These are phyloP conservation scores for Colletotrichum sp. DNA, from an alignment of 2,329 filamentous ascomycete species.

Conservation along the genomic window DNA sequence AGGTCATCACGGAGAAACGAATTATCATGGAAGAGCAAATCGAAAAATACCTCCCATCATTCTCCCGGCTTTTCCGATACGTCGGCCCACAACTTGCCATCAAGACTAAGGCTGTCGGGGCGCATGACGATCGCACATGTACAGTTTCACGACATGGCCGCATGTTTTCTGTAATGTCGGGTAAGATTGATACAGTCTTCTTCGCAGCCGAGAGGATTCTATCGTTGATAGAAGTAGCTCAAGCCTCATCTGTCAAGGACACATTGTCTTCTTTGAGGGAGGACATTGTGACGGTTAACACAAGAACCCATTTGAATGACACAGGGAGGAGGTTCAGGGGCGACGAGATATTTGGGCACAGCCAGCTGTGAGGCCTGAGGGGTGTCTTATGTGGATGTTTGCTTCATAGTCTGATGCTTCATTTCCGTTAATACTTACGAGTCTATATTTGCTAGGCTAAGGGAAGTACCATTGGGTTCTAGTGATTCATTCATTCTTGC, in stretches of 20 bases:
- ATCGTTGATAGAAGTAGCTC: neutral
- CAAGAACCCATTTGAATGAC: neutral
- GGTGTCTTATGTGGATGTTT: neutral
- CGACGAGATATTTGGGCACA: neutral
- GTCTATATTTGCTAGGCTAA: neutral
- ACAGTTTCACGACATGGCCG: neutral
- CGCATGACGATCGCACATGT: neutral
- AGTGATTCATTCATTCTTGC: too few species aligned
- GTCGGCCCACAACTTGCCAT: neutral
- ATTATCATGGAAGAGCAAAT: neutral
- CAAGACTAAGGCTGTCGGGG: neutral
- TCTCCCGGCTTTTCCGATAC: neutral
- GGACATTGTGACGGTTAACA: neutral
- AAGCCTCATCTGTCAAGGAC: neutral
- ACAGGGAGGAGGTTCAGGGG: neutral
- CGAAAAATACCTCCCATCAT: neutral
- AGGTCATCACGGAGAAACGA: neutral
- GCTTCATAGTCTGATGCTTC: neutral
- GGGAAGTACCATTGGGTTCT: too few species aligned
- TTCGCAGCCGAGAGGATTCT: neutral
- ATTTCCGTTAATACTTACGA: neutral
- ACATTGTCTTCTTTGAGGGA: slow-evolving; percentile 11
- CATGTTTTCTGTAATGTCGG: neutral
- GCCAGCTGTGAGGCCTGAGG: neutral
- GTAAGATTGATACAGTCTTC: neutral